Evolutionary conservation across 2,329 filamentous ascomycete genomes (phyloP).

Genomic region (Tolypocladium ovalisporum): DNA sequence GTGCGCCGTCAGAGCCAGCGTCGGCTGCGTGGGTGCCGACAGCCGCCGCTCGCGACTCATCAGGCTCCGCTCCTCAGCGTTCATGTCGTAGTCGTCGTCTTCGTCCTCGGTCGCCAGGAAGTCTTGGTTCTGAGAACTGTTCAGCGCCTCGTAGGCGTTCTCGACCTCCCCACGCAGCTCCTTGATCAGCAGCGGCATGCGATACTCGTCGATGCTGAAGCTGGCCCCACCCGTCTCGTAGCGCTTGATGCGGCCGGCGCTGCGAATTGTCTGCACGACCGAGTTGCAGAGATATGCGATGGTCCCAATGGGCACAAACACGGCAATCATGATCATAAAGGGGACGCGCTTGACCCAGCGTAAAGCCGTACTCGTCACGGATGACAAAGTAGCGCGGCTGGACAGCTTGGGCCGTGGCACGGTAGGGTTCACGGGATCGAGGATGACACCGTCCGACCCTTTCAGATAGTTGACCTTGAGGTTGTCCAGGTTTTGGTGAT

Average conservation of each 20-base stretch:
- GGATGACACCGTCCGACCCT: slow-evolving; percentile 63
- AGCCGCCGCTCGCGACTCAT: slow-evolving; percentile 30
- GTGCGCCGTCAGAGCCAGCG: slow-evolving; percentile 63
- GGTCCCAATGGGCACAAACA: slow-evolving; percentile 66
- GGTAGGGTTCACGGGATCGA: slow-evolving; percentile 57
- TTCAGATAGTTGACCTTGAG: slow-evolving; percentile 63
- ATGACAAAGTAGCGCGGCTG: slow-evolving; percentile 17
- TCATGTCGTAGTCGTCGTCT: slow-evolving; percentile 22
- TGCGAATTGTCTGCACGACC: slow-evolving; percentile 64
- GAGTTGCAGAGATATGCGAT: slow-evolving; percentile 66
- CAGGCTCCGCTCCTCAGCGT: slow-evolving; percentile 26
- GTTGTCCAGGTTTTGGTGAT: slow-evolving; percentile 47
- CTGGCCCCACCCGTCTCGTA: slow-evolving; percentile 64
- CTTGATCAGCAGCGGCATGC: slow-evolving; percentile 64
- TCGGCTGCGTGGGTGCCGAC: slow-evolving; percentile 45
- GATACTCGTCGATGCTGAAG: slow-evolving; percentile 58
- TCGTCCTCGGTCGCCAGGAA: slow-evolving; percentile 53
- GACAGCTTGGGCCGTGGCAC: slow-evolving; percentile 28
- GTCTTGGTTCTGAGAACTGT: slow-evolving; percentile 56
- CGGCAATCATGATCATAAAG: slow-evolving; percentile 49
- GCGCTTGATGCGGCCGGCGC: slow-evolving; percentile 60
- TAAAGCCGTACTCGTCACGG: slow-evolving; percentile 18
- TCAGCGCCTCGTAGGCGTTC: slow-evolving; percentile 63
- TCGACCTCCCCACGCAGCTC: slow-evolving; percentile 69
- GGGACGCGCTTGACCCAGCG: slow-evolving; percentile 44